phyloP scores from a whole-genome alignment of 257 asterid genomes.

The Gentiana dahurica region DNA sequence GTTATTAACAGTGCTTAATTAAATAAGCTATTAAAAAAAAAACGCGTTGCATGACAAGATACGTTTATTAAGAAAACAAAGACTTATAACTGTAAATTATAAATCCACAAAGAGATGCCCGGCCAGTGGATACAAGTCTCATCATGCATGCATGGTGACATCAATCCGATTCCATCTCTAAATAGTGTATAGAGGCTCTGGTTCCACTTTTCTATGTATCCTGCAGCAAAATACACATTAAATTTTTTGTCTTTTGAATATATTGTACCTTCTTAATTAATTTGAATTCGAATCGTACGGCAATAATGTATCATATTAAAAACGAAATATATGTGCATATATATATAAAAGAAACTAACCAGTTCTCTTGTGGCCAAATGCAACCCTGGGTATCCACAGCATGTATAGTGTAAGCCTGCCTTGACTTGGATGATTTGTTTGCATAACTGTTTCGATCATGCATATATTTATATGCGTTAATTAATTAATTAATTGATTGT shows the following conservation, averaged over 20 bases:
- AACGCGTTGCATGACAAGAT: no score
- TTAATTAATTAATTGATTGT: no score
- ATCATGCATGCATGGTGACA: no score
- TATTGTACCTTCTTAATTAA: neutral
- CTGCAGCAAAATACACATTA: constrained; percentile 20
- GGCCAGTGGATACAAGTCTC: no score
- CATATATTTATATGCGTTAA: no score
- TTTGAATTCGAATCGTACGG: neutral
- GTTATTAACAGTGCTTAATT: no score
- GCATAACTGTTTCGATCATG: constrained; percentile 48
- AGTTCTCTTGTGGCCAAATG: constrained; percentile 78
- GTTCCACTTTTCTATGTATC: constrained; percentile 49
- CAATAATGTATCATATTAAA: neutral
- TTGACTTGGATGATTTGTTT: constrained; percentile 63
- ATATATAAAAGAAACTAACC: constrained; percentile 34
- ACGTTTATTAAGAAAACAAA: no score
- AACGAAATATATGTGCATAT: neutral
- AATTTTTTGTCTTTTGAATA: neutral
- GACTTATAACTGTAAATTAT: no score
- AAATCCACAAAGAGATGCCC: no score
- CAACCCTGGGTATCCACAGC: constrained; percentile 82
- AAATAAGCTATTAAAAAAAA: no score
- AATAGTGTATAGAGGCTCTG: constrained; percentile 40
- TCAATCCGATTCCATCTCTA: neutral
- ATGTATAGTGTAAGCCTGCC: constrained; percentile 88